Conservation (phyloP, 345 rosid genomes). For the Corymbia maculata region DNA sequence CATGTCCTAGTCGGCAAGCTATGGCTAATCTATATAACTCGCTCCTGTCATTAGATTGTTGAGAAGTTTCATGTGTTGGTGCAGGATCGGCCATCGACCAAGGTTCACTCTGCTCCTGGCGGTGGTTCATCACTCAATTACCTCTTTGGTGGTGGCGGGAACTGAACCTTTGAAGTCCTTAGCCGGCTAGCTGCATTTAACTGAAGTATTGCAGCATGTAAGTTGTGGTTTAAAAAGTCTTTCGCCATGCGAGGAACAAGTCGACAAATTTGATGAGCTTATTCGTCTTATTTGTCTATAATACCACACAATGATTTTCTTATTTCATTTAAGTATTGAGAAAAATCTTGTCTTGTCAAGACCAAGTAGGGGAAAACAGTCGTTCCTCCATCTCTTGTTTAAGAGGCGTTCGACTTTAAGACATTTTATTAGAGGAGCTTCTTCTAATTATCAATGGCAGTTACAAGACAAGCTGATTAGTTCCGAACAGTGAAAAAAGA, state of each 20-base stretch:
- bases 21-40: neutral
- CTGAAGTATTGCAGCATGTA: neutral
- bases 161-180: neutral
- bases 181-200: neutral
- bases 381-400: neutral
- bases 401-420: neutral
- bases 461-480: neutral
- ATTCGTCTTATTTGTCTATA: neutral
- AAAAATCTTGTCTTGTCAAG: neutral
- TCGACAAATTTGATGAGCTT: neutral
- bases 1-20: neutral
- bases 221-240: neutral
- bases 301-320: neutral
- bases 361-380: neutral
- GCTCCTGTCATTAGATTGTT: neutral
- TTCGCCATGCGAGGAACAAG: neutral
- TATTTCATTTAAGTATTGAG: neutral
- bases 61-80: neutral
- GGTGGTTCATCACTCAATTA: slow-evolving; percentile 7
- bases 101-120: slow-evolving; percentile 10
- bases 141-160: slow-evolving; percentile 4
- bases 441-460: neutral
- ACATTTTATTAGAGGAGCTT: neutral
- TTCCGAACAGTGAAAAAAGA: neutral
- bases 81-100: slow-evolving; percentile 11